These are phyloP conservation scores for Penicillium sp. DNA, from an alignment of 2,329 filamentous ascomycete genomes.

Conservation along the genomic window DNA sequence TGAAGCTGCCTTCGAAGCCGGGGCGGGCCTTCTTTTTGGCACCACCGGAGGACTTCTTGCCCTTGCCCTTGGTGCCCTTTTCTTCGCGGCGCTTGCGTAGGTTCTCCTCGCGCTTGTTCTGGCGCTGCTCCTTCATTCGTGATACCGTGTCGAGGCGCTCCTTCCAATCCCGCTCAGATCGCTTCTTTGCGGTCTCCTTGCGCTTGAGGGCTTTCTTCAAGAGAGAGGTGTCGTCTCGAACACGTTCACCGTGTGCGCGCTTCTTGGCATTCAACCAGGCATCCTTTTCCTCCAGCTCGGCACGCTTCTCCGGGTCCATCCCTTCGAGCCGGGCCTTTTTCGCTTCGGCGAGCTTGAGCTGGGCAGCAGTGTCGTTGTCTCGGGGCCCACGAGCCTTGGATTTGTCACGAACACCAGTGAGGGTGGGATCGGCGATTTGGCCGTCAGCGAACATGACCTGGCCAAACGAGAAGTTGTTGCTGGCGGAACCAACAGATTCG, in stretches of 20 bases:
- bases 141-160: constrained; percentile 66
- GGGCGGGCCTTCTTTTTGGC: constrained; percentile 52
- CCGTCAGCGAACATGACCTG: constrained; percentile 88
- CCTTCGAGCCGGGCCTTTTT: constrained; percentile 73
- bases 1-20: constrained; percentile 69
- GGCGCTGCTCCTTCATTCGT: constrained; percentile 69
- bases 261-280: constrained; percentile 87
- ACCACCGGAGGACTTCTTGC: constrained; percentile 37
- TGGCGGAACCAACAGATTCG: constrained; percentile 32
- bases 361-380: constrained; percentile 80
- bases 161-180: constrained; percentile 83
- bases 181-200: constrained; percentile 82
- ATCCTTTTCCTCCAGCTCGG: constrained; percentile 88
- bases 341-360: constrained; percentile 77
- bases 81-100: constrained; percentile 67
- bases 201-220: constrained; percentile 94
- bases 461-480: constrained; percentile 79
- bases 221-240: constrained; percentile 76
- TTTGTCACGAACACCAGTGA: constrained; percentile 56
- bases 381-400: constrained; percentile 75
- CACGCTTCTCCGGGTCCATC: constrained; percentile 73
- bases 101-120: constrained; percentile 77
- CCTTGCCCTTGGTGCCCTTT: constrained; percentile 51
- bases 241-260: constrained; percentile 80
- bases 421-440: constrained; percentile 66